Evolutionary conservation across 345 rosid genomes (phyloP), one percentile per base, ranked within the genome.

Genomic region (Moricandia arvensis): DNA sequence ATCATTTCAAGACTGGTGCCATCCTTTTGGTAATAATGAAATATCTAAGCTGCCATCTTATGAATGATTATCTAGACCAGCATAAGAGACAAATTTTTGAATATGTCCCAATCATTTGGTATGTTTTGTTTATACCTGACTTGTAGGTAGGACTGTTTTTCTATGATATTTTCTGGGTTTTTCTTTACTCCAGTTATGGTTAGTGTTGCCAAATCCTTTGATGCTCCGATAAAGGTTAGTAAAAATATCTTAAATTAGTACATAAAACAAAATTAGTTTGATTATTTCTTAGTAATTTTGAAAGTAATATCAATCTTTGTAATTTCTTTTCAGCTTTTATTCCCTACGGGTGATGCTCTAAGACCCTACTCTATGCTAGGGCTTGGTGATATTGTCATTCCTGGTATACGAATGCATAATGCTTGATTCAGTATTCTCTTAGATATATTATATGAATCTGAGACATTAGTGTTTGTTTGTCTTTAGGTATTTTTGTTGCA

Each of bases 141-240:
- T 53, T 81, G 82, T 79, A 96, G 99, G 96, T 87, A 69, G 99
- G 98, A 54, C 97, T 96, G 76, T 96, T 96, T 82, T 89, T 90
- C 35, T 95, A 93, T 63, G 98, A 96, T 79, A 93, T 93, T 71
- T 96, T 96, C 86, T 96, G 98, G 98, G 97, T 96, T 83, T 83
- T 96, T 96, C 91, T 93, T 96, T 80, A 96, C 99, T 61, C 99
- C 97, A 1, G 99, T 96, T 35, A 96, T 96, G 98, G 99, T 96
- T 69, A 90, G 97, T 69, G 98, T 96, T 68, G 99, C 98, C 59
- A 96, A 91, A 85, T 96, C 99, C 66, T 96, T 96, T 17, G 98
- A 96, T 84, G 99, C 97, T 75, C 98, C 99, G 4, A 96, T 96
- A 58, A 96, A 96, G 99, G 99, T 91, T 69, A 81, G 97, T 83